Evolutionary conservation across 2,329 filamentous ascomycete genomes (phyloP), one percentile per base, ranked within the genome.

Genomic region (Aureobasidium lini): DNA sequence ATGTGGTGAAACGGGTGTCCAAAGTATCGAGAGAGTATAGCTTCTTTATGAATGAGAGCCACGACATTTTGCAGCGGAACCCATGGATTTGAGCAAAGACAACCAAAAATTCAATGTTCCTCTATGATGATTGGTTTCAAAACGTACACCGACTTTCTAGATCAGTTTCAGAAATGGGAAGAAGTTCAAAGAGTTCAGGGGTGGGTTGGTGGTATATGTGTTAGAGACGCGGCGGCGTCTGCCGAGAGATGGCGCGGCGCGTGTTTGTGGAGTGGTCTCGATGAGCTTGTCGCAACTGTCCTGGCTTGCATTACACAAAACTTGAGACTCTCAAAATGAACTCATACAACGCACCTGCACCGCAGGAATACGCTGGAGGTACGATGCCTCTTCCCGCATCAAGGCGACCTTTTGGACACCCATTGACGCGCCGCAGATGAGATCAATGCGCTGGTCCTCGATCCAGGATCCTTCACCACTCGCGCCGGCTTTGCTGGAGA

Each of bases 401-500:
- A 32, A 28, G 23, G 16, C 37, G 13, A 34, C 47, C 2, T 9
- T 18, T 23, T 2, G 32, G 28, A 42, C 58, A n/a, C 9, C 18
- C 42, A 48, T 44, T 60, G 36, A 60, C 43, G 39, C 50, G 49
- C 37, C 39, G 66, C 68, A 96, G 94, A 99, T 79, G 94, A 99
- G 79, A 92, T 99, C 65, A 95, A 92, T 37, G 95, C 95, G 56
- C 88, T 99, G 66, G 90, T 99, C 39, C 89, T 99, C 70, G 94
- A 99, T 71, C 89, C 94, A 3, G 94, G 95, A 63, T 96, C 91
- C 77, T 90, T 89, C 70, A 87, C 85, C 66, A 92, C 89, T 42
- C 91, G 95, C 75, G 94, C 92, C 62, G 94, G 94, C 61, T 99
- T 97, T 70, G 95, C 95, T 11, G 94, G 95, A 70, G 95, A 99